A percentile compares a stretch with the other conserved stretches of the same genome.
phyloP scores from a whole-genome alignment of 2,329 filamentous ascomycete species.

The Neopestalotiopsis sp. region DNA sequence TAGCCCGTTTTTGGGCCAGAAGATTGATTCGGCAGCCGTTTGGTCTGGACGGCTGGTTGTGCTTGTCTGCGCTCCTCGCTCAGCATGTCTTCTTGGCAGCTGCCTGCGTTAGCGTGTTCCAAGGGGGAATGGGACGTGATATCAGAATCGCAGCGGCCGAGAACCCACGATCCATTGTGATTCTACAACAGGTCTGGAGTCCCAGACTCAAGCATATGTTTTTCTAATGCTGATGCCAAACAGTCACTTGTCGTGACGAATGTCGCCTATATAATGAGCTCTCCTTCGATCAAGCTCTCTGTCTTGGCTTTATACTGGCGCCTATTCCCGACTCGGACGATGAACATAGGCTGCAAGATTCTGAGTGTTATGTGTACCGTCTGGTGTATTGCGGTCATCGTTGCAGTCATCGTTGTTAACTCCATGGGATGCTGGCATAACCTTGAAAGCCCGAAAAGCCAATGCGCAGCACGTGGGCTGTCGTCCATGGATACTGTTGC shows the following conservation, averaged over 20 bases:
- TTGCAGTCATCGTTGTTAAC: conserved; percentile 18
- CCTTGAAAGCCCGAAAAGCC: conserved; percentile 11
- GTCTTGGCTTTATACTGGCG: conserved; percentile 3
- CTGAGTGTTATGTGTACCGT: conserved; percentile 3
- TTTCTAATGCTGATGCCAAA: neutral
- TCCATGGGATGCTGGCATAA: conserved; percentile 22
- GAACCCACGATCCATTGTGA: neutral
- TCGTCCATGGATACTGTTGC: conserved; percentile 18
- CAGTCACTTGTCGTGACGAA: neutral
- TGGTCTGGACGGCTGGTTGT: conserved; percentile 1
- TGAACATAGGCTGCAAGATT: neutral
- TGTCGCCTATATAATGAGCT: neutral
- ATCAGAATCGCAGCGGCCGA: neutral
- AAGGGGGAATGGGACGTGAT: neutral
- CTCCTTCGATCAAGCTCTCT: neutral
- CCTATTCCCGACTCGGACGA: neutral
- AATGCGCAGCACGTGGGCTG: conserved; percentile 18
- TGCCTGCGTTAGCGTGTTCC: neutral
- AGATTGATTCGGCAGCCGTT: neutral
- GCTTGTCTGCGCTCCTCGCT: neutral
- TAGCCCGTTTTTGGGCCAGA: neutral
- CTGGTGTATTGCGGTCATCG: conserved; percentile 19
- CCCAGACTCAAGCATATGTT: neutral
- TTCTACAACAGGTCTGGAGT: neutral
- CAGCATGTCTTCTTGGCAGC: neutral